Evolutionary conservation across 2,329 filamentous ascomycete genomes (phyloP), one percentile per base, ranked within the genome.

Genomic region (Fusarium domesticum): DNA sequence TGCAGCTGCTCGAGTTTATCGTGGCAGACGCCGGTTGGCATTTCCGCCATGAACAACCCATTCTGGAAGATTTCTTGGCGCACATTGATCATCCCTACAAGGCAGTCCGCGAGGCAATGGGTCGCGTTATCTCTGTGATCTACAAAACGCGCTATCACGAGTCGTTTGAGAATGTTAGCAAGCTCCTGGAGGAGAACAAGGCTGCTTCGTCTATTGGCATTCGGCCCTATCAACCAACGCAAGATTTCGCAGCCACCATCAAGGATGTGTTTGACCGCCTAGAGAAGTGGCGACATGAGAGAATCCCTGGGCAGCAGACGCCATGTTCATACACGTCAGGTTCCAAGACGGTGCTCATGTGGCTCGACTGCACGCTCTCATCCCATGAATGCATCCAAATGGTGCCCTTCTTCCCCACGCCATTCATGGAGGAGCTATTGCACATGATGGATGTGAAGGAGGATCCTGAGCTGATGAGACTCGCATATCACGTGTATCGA

Each of bases 371-470:
- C 37, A 93, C 89, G 14, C 75, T 98, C 3, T 89, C 88, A 3
- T 95, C 89, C 1, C 87, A 95, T 52, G 93, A 97, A 64, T 98
- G 93, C 68, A 95, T 83, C 0, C 86, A 93, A 62, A 80, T 98
- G 12, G 82, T 95, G 15, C 83, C 85, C 4, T 97, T 96, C 77
- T 97, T 98, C 73, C 87, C 90, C 0, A 79, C 87, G 28, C 77
- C 86, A 0, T 92, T 97, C 62, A 93, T 95, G 65, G 88, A 93
- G 59, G 88, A 96, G 64, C 80, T 98, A 12, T 73, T 98, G 40
- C 91, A 98, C 73, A 98, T 98, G 93, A 98, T 98, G 92, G 93
- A 98, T 62, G 89, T 98, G 65, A 97, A 97, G 67, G 93, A 98
- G 67, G 93, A 98, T 60, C 90, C 89, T 0, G 95, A 98, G 67